Evolutionary conservation across 2,329 filamentous ascomycete species (phyloP).

Genomic region (Fusarium begoniae): DNA sequence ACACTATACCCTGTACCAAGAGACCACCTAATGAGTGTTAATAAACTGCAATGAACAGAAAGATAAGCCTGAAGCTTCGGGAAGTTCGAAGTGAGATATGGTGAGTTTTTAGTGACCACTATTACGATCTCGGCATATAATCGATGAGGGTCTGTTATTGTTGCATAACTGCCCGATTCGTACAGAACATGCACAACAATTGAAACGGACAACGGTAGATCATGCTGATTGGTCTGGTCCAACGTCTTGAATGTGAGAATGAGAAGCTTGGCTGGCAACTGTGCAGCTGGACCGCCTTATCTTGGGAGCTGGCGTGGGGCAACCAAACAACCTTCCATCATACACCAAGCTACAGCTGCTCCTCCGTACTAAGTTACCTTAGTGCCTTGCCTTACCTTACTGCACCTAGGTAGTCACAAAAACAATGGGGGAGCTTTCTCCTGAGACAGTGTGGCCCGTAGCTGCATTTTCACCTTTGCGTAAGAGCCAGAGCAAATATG

Average conservation of each 20-base stretch:
- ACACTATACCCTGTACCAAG: neutral
- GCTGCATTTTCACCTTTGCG: neutral
- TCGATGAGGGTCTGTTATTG: neutral
- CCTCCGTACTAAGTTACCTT: neutral
- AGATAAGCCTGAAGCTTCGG: neutral
- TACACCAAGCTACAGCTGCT: neutral
- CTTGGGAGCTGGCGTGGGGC: conserved; percentile 13
- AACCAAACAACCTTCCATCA: neutral
- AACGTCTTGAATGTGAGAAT: neutral
- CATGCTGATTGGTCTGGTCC: conserved; percentile 3
- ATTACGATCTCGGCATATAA: neutral
- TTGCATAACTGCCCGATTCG: neutral
- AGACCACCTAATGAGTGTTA: neutral
- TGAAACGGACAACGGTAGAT: neutral
- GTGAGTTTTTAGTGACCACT: neutral
- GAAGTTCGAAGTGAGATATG: neutral
- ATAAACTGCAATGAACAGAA: neutral
- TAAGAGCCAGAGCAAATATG: neutral
- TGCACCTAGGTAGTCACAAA: neutral
- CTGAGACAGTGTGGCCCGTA: conserved; percentile 15
- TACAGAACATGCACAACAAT: neutral
- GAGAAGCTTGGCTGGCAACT: neutral
- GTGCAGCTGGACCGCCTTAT: neutral
- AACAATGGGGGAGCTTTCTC: neutral
- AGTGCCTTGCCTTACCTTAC: neutral